Conservation (phyloP, 192 early-diverging fungal genomes). For the Mortierella antarctica region DNA sequence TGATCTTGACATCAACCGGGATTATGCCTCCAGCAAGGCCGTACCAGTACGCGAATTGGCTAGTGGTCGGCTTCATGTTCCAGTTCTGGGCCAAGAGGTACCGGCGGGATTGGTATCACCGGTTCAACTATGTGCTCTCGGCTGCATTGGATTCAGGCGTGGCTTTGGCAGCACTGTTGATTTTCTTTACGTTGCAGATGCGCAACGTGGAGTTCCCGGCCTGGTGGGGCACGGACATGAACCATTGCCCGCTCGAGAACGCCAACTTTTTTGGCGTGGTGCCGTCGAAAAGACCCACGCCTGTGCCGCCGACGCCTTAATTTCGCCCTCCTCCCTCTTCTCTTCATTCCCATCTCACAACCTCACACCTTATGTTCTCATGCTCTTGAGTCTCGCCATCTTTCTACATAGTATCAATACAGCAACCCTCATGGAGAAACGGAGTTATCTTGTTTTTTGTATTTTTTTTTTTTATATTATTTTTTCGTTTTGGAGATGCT, state of each 20-base stretch:
- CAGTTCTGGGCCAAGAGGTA: constrained; percentile 63
- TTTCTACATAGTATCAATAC: neutral
- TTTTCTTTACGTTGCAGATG: constrained; percentile 58
- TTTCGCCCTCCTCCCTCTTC: neutral
- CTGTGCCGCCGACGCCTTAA: constrained; percentile 1
- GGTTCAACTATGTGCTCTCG: constrained; percentile 77
- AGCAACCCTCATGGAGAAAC: neutral
- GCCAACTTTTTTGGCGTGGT: constrained; percentile 50
- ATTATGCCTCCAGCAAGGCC: constrained; percentile 67
- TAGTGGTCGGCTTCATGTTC: constrained; percentile 60
- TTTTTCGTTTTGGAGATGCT: neutral
- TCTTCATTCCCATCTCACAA: neutral
- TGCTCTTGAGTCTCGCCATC: neutral
- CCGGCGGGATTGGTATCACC: constrained; percentile 59
- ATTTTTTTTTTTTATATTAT: constrained; percentile 2
- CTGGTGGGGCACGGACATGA: constrained; percentile 63
- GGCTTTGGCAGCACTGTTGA: constrained; percentile 54
- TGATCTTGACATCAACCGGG: constrained; percentile 61
- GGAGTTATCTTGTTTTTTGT: neutral
- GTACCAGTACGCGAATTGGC: constrained; percentile 62
- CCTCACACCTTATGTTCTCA: neutral
- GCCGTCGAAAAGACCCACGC: constrained; percentile 5
- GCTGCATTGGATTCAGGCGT: constrained; percentile 74
- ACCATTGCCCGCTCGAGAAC: constrained; percentile 57
- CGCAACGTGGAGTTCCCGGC: constrained; percentile 47